Evolutionary conservation across 352 stramenopile species (phyloP).

Genomic region (Lagenidium giganteum): DNA sequence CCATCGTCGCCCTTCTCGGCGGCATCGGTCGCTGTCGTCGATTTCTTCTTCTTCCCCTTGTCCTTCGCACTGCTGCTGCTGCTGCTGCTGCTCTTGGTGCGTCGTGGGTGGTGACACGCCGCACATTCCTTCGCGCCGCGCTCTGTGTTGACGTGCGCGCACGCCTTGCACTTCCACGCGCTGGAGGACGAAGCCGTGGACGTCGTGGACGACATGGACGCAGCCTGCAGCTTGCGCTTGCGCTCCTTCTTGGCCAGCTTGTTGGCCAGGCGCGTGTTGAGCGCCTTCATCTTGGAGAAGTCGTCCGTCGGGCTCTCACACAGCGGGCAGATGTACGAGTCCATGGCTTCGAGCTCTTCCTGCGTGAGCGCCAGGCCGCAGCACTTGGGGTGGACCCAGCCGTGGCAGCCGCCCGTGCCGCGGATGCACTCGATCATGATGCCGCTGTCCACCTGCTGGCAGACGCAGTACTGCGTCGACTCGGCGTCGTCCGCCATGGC

Average conservation of each 20-base stretch:
- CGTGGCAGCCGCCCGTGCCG: constrained; percentile 76
- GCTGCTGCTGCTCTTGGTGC: constrained; percentile 9
- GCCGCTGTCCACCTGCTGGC: constrained; percentile 58
- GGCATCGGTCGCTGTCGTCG: too few relatives aligned
- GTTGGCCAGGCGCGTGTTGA: constrained; percentile 78
- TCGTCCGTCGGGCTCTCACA: constrained; percentile 72
- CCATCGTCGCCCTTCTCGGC: constrained; percentile 24
- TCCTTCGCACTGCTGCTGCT: constrained; percentile 3
- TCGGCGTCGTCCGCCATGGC: constrained; percentile 24
- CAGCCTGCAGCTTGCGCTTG: constrained; percentile 27
- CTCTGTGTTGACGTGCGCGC: constrained; percentile 38
- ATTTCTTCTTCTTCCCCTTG: too few relatives aligned
- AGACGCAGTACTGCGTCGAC: constrained; percentile 63
- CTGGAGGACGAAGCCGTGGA: neutral
- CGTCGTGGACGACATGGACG: neutral
- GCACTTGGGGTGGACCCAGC: constrained; percentile 74
- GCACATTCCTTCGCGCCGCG: constrained; percentile 32
- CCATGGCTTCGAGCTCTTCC: constrained; percentile 80
- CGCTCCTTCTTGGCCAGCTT: constrained; percentile 41
- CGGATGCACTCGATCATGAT: constrained; percentile 90
- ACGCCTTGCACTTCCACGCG: constrained; percentile 41
- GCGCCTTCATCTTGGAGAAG: constrained; percentile 49
- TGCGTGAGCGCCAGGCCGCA: constrained; percentile 83
- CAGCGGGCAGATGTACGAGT: constrained; percentile 82
- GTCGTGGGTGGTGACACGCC: too few relatives aligned